phyloP scores from a whole-genome alignment of 1,284 basidiomycete genomes.

The Agaricales sp. region DNA sequence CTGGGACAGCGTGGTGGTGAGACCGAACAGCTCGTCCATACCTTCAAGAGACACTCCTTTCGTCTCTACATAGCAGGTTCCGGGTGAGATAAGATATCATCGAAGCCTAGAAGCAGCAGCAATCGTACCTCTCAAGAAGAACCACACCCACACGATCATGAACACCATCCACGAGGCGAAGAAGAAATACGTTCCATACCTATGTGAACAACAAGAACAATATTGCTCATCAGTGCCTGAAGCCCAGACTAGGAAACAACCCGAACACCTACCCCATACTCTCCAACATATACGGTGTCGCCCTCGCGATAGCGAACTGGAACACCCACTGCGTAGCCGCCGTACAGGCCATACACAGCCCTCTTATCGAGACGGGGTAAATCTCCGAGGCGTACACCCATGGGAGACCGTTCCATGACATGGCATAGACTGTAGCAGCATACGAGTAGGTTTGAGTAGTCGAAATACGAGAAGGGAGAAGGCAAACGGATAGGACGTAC shows the following conservation, averaged over 20 bases:
- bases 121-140: neutral
- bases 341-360: neutral
- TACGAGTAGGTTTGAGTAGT: neutral
- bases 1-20: neutral
- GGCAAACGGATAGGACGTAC: neutral
- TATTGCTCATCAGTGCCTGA: neutral
- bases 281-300: neutral
- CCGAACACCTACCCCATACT: neutral
- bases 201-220: neutral
- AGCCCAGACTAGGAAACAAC: neutral
- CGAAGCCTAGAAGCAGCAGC: neutral
- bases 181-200: neutral
- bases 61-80: neutral
- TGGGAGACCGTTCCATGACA: neutral
- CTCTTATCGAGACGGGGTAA: neutral
- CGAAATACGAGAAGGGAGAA: neutral
- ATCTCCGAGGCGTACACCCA: neutral
- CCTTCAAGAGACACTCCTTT: neutral
- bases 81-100: neutral
- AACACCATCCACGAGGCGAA: neutral
- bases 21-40: neutral
- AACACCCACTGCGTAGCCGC: neutral
- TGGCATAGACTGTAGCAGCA: neutral
- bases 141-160: neutral
- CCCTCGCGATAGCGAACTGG: neutral